Evolutionary conservation across 108 stramenopile genomes (phyloP).

Genomic region (Bacterosira constricta): DNA sequence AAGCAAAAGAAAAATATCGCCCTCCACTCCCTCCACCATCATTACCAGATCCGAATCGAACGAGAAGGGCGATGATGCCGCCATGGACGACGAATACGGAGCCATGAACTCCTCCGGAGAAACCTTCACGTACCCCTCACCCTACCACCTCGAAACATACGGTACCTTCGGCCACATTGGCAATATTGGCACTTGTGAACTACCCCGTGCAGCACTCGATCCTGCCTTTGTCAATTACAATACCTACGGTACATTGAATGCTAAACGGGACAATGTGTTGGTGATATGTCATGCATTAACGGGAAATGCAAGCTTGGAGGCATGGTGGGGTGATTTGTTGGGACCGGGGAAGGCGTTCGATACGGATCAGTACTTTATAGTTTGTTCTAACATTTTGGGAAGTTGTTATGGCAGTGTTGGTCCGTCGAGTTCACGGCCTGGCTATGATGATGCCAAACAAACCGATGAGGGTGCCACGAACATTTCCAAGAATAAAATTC

Average conservation of each 20-base stretch:
- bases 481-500: background rate
- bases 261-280: slow-evolving; percentile 80
- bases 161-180: slow-evolving; percentile 37
- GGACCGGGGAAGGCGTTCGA: slow-evolving; percentile 91
- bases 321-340: slow-evolving; percentile 93
- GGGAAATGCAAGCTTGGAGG: slow-evolving; percentile 90
- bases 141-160: slow-evolving; percentile 69
- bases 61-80: slow-evolving; percentile 14
- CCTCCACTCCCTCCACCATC: background rate
- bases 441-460: slow-evolving; percentile 18
- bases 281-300: slow-evolving; percentile 96
- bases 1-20: background rate
- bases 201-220: slow-evolving; percentile 55
- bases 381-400: slow-evolving; percentile 91
- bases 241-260: slow-evolving; percentile 90
- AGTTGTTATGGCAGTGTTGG: slow-evolving; percentile 89
- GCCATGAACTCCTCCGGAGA: slow-evolving; percentile 80
- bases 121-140: slow-evolving; percentile 59
- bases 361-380: slow-evolving; percentile 88
- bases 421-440: slow-evolving; percentile 71
- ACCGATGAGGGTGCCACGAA: background rate
- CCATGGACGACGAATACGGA: slow-evolving; percentile 92
- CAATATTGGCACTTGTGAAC: slow-evolving; percentile 7
- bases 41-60: background rate
- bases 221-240: slow-evolving; percentile 88